Percentiles rank a stretch among this genome's conserved stretches.
These are phyloP conservation scores for Biancaea sappan DNA, from an alignment of 306 rosid genomes.

Conservation along the genomic window DNA sequence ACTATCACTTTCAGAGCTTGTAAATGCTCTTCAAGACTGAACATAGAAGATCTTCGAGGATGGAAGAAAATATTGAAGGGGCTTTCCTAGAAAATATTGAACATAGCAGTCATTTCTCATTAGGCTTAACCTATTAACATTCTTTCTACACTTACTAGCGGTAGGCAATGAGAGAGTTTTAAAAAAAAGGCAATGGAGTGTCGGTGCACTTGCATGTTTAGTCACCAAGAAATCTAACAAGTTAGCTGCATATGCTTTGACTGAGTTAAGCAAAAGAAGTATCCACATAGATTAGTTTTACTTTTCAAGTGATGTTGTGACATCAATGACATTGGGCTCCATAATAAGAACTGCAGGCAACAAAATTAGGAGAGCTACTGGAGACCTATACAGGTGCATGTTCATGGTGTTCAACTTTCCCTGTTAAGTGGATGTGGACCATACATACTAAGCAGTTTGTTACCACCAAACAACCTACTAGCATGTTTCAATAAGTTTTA, in stretches of 20 bases:
- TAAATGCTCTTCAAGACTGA: no score
- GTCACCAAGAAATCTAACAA: slow-evolving; percentile 91
- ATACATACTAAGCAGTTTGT: slow-evolving; percentile 29
- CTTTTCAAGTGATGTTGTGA: slow-evolving; percentile 58
- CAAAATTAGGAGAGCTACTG: slow-evolving; percentile 71
- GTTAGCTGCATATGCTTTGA: slow-evolving; percentile 82
- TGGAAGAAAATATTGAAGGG: no score
- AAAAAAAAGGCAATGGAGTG: slow-evolving; percentile 54
- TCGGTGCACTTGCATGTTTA: slow-evolving; percentile 85
- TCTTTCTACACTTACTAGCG: not conserved
- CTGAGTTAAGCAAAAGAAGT: slow-evolving; percentile 82
- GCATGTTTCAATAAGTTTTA: no score
- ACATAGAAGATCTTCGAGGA: no score
- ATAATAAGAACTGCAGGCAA: slow-evolving; percentile 81
- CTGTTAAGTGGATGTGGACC: slow-evolving; percentile 49
- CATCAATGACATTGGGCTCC: slow-evolving; percentile 84
- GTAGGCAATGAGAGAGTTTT: not conserved
- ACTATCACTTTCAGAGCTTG: no score
- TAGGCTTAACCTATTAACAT: not conserved
- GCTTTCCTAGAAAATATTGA: no score
- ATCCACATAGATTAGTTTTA: slow-evolving; percentile 79
- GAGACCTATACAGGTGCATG: slow-evolving; percentile 88
- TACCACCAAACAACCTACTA: not conserved
- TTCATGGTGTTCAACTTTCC: slow-evolving; percentile 96
- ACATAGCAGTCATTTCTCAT: no score